phyloP scores from a whole-genome alignment of 2,329 filamentous ascomycete genomes.

The Aureobasidium subglaciale region DNA sequence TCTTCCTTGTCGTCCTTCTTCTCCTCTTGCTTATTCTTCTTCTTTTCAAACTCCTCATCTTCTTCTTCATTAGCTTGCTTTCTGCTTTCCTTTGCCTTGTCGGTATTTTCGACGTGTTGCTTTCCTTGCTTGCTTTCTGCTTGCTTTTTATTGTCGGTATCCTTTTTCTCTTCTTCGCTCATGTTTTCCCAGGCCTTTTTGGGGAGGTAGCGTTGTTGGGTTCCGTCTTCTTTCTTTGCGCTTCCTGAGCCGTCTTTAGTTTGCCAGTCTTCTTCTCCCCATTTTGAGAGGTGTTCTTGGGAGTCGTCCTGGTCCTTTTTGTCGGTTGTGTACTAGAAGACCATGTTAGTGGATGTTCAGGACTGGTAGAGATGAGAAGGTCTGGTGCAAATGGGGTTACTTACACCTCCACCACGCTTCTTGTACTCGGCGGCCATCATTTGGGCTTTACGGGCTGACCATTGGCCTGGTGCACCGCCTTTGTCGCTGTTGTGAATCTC shows the following conservation, averaged over 20 bases:
- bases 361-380: neutral
- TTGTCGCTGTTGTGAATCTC: slow-evolving; percentile 41
- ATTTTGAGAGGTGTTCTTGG: slow-evolving; percentile 39
- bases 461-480: slow-evolving; percentile 42
- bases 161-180: slow-evolving; percentile 39
- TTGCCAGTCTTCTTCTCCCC: slow-evolving; percentile 45
- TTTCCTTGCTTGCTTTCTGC: slow-evolving; percentile 35
- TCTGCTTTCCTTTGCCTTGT: slow-evolving; percentile 34
- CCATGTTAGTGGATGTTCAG: neutral
- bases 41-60: slow-evolving; percentile 21
- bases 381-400: neutral
- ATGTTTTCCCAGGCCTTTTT: slow-evolving; percentile 45
- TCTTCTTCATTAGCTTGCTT: slow-evolving; percentile 31
- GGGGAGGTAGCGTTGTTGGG: slow-evolving; percentile 38
- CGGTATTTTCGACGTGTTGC: slow-evolving; percentile 39
- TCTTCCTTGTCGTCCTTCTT: slow-evolving; percentile 17
- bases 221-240: slow-evolving; percentile 39
- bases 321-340: slow-evolving; percentile 35
- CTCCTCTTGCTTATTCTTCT: slow-evolving; percentile 20
- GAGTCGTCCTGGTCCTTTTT: slow-evolving; percentile 38
- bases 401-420: slow-evolving; percentile 35
- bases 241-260: slow-evolving; percentile 41
- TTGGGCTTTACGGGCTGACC: slow-evolving; percentile 40
- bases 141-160: slow-evolving; percentile 35
- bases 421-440: slow-evolving; percentile 27